Base-by-base conservation (phyloP, 2,329 filamentous ascomycete species). In the Epichloe aotearoae region DNA sequence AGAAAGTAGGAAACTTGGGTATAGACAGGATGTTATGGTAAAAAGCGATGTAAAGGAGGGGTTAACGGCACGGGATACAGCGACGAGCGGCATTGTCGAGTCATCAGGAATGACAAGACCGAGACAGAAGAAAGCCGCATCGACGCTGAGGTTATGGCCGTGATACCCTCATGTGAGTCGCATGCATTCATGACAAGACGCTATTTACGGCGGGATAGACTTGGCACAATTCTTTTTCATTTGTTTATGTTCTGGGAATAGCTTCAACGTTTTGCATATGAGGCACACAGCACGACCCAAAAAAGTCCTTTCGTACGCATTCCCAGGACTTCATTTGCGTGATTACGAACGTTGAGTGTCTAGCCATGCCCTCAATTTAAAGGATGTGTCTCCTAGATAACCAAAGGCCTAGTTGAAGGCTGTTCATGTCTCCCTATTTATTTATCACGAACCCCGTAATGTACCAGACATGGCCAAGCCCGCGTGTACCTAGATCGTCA, bases 121-220 rank as follows among this genome's bases (percentile, higher is more conserved):
- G 46, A 39, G 19, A 44, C 52, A 33, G 19, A 23, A 41, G 14
- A 20, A 48, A 56, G 60, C 60, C 60, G 56, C 52, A 56, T 55
- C 53, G 56, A 60, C 60, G 59, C 58, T 60, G 56, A 55, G 57
- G 57, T 56, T 56, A 61, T 53, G 55, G 58, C 56, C 58, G 60
- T 53, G 58, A 57, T 60, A 63, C 59, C 62, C 50, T 55, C 52
- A 59, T 56, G 58, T 58, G 55, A 59, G 61, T 52, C 51, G 49
- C 52, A 56, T 57, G 57, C 53, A 55, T 55, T 55, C 53, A 58
- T 56, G 56, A 57, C 52, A 46, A 41, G 46, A 55, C 50, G 53
- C 50, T 56, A 53, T 38, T 62, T 55, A 61, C 59, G 58, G 58
- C 59, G 58, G 58, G 57, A 66, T 66, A 66, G 64, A 66, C 59